Base-by-base conservation (phyloP, 768 basidiomycete species). In the Peribolospora baueri region DNA sequence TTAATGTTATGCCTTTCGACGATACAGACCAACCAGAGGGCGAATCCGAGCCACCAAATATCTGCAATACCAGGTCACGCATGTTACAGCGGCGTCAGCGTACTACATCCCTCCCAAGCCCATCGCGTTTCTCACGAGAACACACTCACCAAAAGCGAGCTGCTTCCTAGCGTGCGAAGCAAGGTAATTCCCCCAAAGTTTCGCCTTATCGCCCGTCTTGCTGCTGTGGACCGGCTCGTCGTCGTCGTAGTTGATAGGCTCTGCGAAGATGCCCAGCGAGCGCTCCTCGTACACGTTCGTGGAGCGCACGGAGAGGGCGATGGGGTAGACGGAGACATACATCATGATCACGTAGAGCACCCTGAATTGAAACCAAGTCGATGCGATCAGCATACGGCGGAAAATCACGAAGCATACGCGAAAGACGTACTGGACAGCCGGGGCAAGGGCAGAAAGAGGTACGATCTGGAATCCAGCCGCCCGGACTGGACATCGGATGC, bases 21-120 rank as follows among this genome's bases (percentile, higher is more conserved):
- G 60, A 95, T 91, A 65, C 90, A 95, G 46, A 95, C 72, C 2
- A 93, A 67, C 68, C 88, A 87, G 10, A 95, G 67, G 0, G 84
- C 86, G 10, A 85, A 66, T 0, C 72, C 82, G 25, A 97, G 67
- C 87, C 87, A 93, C 91, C 90, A 93, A 76, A 95, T 87, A 68
- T 93, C 90, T 8, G 40, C 5, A 56, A 13, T 11, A 50, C 46
- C 56, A 56, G 5, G 59, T 50, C 13, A 51, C 52, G 8, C 42
- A 5, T 25, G 25, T 25, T 25, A 25, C 25, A 25, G 25, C 25
- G 25, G 25, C 25, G 25, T 25, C 25, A 25, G 25, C 25, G 25
- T 25, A 25, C 25, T 25, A 25, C 25, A 25, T 25, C 25, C 25
- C 25, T 25, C 25, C 25, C 25, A 25, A 25, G 25, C 25, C 25